Percentiles rank a stretch among this genome's conserved stretches.
Conservation (phyloP, 768 basidiomycete genomes). For the Mycena alexandri region DNA sequence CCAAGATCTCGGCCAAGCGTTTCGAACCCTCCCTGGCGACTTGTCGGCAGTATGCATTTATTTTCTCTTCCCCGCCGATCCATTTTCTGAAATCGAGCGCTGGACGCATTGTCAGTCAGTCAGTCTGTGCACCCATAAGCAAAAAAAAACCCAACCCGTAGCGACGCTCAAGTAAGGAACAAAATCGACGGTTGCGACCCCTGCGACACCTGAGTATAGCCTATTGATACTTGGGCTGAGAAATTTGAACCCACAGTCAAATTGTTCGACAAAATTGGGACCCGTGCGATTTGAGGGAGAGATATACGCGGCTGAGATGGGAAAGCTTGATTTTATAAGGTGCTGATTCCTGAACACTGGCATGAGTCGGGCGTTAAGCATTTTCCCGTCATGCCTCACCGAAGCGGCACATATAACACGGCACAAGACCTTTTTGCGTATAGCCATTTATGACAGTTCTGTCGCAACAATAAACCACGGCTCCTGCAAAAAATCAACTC, state of each 20-base stretch:
- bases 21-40: slow-evolving; percentile 79
- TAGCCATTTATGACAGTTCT: slow-evolving; percentile 93
- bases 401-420: slow-evolving; percentile 78
- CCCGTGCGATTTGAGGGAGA: slow-evolving; percentile 54
- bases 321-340: slow-evolving; percentile 69
- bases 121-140: background rate
- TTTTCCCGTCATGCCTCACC: slow-evolving; percentile 45
- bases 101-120: slow-evolving; percentile 36
- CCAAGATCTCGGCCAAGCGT: slow-evolving; percentile 71
- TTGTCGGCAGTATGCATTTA: slow-evolving; percentile 79
- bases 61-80: slow-evolving; percentile 85
- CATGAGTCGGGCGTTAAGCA: background rate
- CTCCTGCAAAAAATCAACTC: background rate
- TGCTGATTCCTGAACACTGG: slow-evolving; percentile 67
- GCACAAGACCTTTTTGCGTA: slow-evolving; percentile 76
- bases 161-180: slow-evolving; percentile 62
- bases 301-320: slow-evolving; percentile 65
- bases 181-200: slow-evolving; percentile 70
- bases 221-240: background rate
- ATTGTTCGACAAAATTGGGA: slow-evolving; percentile 58
- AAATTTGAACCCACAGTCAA: slow-evolving; percentile 48
- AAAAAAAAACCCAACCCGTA: slow-evolving; percentile 53
- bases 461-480: background rate
- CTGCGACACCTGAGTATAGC: slow-evolving; percentile 45
- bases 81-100: slow-evolving; percentile 84